phyloP scores from a whole-genome alignment of 169 alveolate species.

The Plasmodium cynomolgi region DNA sequence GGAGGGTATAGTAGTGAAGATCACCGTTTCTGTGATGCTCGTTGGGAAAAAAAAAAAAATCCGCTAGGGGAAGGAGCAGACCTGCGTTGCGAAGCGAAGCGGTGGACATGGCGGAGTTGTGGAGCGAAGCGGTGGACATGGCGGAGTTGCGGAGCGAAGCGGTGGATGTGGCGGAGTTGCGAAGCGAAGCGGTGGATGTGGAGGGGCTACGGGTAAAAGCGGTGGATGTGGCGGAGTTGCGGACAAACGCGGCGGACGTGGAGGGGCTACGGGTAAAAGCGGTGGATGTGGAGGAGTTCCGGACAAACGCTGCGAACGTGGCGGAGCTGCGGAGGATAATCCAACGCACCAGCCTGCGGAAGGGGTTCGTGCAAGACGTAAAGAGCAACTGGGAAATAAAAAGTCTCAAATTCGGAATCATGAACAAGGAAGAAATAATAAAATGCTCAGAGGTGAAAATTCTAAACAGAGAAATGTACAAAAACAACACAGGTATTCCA shows the following conservation, averaged over 20 bases:
- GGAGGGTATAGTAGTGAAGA: neutral
- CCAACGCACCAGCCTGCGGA: slow-evolving; percentile 15
- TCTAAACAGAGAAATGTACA: slow-evolving; percentile 84
- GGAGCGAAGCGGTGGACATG: neutral
- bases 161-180: neutral
- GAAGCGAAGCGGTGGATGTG: neutral
- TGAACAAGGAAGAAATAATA: slow-evolving; percentile 85
- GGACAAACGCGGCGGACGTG: neutral
- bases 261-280: neutral
- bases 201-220: neutral
- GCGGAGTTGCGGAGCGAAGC: neutral
- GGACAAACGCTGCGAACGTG: neutral
- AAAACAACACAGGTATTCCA: slow-evolving; percentile 81
- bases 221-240: too few species aligned
- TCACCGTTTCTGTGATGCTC: neutral
- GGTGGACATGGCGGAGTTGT: too few species aligned
- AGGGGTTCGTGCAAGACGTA: slow-evolving; percentile 41
- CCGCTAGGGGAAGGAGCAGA: neutral
- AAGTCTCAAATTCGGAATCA: slow-evolving; percentile 86
- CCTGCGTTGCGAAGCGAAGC: too few species aligned
- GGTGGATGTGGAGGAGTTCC: neutral
- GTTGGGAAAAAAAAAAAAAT: neutral
- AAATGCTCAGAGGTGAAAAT: slow-evolving; percentile 85
- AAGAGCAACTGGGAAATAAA: slow-evolving; percentile 78
- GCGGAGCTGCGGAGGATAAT: slow-evolving; percentile 11